Evolutionary conservation across 192 early-diverging fungal species (phyloP).

Genomic region (Coemansia biformis): DNA sequence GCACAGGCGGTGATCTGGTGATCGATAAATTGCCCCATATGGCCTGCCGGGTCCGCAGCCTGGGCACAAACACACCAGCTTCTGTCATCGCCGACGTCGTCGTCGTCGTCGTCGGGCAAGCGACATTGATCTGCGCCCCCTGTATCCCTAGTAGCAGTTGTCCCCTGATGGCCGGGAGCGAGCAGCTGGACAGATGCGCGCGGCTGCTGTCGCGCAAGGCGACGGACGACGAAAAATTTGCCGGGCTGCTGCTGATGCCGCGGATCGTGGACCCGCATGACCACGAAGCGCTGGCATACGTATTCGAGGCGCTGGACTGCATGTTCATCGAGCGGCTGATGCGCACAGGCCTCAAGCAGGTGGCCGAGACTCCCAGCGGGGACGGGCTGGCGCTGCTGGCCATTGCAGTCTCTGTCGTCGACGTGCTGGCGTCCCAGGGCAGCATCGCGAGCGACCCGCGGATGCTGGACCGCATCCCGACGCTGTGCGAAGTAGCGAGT

Average conservation of each 20-base stretch:
- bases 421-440: constrained; percentile 30
- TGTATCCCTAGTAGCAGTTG: no score
- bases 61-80: no score
- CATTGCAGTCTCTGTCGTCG: constrained; percentile 32
- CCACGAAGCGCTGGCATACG: constrained; percentile 11
- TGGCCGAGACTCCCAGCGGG: neutral
- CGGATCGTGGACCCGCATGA: constrained; percentile 30
- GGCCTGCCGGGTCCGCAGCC: no score
- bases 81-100: no score
- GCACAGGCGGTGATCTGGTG: no score
- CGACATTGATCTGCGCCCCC: no score
- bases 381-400: constrained; percentile 12
- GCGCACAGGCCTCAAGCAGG: constrained; percentile 35
- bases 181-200: constrained; percentile 26
- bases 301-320: constrained; percentile 34
- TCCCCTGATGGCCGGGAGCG: no score
- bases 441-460: constrained; percentile 16
- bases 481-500: constrained; percentile 16
- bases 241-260: constrained; percentile 41
- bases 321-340: constrained; percentile 39
- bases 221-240: constrained; percentile 48
- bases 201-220: constrained; percentile 32
- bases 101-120: no score
- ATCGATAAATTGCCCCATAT: no score
- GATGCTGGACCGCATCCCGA: constrained; percentile 33